A percentile compares a stretch with the other conserved stretches of the same genome.
These are phyloP conservation scores for Globisporangium cylindrosporum DNA, from an alignment of 352 stramenopile genomes.

Conservation along the genomic window DNA sequence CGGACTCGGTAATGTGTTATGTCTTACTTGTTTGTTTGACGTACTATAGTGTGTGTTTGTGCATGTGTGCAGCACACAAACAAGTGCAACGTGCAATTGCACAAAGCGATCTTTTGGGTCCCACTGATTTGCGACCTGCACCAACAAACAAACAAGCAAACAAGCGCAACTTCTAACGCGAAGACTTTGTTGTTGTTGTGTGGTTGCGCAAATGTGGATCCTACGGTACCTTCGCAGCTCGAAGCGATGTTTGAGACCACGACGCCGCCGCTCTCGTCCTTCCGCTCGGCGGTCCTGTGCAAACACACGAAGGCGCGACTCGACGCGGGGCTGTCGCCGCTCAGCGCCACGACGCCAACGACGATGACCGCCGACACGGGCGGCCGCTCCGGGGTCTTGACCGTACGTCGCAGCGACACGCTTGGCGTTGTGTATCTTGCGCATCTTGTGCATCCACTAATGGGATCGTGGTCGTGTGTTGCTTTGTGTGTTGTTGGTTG, in stretches of 20 bases:
- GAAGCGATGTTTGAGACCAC: constrained; percentile 58
- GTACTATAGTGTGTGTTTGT: background rate
- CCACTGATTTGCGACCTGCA: background rate
- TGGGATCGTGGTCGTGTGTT: background rate
- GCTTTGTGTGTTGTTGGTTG: background rate
- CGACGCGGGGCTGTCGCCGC: constrained; percentile 12
- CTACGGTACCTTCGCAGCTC: constrained; percentile 27
- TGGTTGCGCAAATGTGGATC: background rate
- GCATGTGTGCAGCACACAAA: background rate
- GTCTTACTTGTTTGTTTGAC: background rate
- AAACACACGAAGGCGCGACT: constrained; percentile 59
- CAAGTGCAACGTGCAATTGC: background rate
- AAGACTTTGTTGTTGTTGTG: background rate
- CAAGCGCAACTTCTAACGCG: background rate
- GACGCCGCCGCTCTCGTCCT: constrained; percentile 49
- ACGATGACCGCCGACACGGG: background rate
- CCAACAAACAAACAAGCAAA: background rate
- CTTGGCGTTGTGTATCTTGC: background rate
- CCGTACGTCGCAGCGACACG: constrained; percentile 2
- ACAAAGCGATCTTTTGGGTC: background rate
- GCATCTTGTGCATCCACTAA: background rate
- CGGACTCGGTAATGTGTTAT: constrained; percentile 36
- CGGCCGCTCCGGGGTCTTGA: constrained; percentile 5
- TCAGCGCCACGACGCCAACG: constrained; percentile 6
- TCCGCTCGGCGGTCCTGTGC: constrained; percentile 59